A percentile compares a stretch with the other conserved stretches of the same genome.
Evolutionary conservation across 371 early-diverging fungal genomes (phyloP).

Genomic region (Mucor racemosus): DNA sequence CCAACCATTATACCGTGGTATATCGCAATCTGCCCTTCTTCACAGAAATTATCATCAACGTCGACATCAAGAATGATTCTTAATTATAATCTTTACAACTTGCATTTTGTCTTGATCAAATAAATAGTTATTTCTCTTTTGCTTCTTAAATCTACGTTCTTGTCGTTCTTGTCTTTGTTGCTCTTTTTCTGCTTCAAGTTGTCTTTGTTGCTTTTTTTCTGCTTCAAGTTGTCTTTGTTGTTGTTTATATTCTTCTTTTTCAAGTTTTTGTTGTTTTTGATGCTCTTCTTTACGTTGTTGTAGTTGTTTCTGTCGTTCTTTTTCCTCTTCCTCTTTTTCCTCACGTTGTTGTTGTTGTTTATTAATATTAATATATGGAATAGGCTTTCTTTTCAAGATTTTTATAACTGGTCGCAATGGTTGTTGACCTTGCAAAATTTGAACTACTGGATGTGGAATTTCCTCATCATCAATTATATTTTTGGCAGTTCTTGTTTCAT

Average conservation of each 20-base stretch:
- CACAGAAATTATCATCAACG: constrained; percentile 7
- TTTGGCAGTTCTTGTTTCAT: neutral
- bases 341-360: neutral
- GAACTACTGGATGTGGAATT: neutral
- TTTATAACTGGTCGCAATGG: neutral
- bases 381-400: neutral
- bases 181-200: neutral
- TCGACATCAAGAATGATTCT: neutral
- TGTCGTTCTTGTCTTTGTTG: neutral
- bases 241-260: neutral
- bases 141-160: neutral
- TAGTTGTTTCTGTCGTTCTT: neutral
- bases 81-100: neutral
- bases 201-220: too few relatives aligned
- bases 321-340: neutral
- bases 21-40: constrained; percentile 16
- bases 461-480: neutral
- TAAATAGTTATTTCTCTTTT: neutral
- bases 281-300: too few relatives aligned
- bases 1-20: constrained; percentile 16
- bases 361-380: neutral
- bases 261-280: too few relatives aligned
- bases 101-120: neutral
- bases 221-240: too few relatives aligned
- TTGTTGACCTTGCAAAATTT: neutral